phyloP scores from a whole-genome alignment of 495 filamentous ascomycete species.

The Neurospora sp. region DNA sequence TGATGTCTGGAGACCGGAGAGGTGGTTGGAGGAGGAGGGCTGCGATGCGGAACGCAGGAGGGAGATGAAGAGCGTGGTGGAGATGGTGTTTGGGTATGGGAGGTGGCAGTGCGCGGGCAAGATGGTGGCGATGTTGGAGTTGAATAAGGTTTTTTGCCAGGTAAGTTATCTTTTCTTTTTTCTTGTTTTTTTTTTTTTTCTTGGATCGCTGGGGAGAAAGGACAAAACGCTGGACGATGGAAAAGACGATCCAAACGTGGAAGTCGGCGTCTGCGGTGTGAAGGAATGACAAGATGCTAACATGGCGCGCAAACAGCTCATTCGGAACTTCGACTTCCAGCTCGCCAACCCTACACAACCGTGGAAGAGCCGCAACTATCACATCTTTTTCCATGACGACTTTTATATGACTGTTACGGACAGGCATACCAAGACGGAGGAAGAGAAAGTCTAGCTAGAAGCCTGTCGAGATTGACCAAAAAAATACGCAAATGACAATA shows the following conservation, averaged over 20 bases:
- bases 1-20: slow-evolving; percentile 42
- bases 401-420: slow-evolving; percentile 23
- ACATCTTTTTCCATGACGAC: slow-evolving; percentile 19
- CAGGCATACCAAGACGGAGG: background rate
- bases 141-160: slow-evolving; percentile 51
- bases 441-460: background rate
- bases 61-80: slow-evolving; percentile 28
- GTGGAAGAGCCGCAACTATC: slow-evolving; percentile 17
- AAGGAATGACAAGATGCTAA: background rate
- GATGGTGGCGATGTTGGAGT: slow-evolving; percentile 33
- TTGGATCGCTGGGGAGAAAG: background rate
- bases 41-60: slow-evolving; percentile 16
- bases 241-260: background rate
- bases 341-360: slow-evolving; percentile 39
- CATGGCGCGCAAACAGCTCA: slow-evolving; percentile 26
- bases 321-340: slow-evolving; percentile 46
- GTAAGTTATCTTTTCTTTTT: slow-evolving; percentile 19
- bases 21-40: slow-evolving; percentile 38
- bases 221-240: background rate
- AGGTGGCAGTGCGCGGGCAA: slow-evolving; percentile 38
- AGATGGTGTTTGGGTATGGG: slow-evolving; percentile 35
- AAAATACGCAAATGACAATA: background rate
- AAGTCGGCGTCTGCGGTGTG: background rate
- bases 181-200: background rate
- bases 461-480: background rate